Evolutionary conservation across 495 filamentous ascomycete species (phyloP), one percentile per base, ranked within the genome.

Genomic region (Penicillium coprophilum): DNA sequence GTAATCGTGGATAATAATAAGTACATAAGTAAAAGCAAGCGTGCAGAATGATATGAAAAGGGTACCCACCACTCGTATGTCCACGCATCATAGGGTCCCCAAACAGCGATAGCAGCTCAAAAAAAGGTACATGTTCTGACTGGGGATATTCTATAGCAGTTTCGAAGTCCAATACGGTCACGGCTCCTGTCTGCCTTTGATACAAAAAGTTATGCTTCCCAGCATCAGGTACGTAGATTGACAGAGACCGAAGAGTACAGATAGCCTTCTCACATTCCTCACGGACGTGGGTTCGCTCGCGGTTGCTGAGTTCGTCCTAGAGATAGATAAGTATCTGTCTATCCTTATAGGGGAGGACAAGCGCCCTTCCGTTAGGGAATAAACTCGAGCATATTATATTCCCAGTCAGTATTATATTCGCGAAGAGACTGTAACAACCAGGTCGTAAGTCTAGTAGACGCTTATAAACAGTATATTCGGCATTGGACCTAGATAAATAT

Each of bases 251-350:
- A 46, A 46, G 44, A 27, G 28, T 46, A 21, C 23, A 13, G 23
- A 46, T 46, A 8, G 44, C 44, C 44, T 46, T 46, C 13, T 46
- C 44, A 46, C 44, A 46, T 27, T 46, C 44, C n/a, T 46, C 44
- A 27, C 44, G 44, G 23, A 46, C 23, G 44, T 21, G 44, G 23
- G 44, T 46, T 27, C 44, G 44, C 23, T 46, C 44, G 44, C 23
- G 17, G 44, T 27, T 24, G 23, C 17, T 27, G 15, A 46, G 44
- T 8, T 27, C 23, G 23, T 46, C 44, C 44, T 21, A 46, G 44
- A 46, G 2, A 21, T 27, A 6, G 17, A 21, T 21, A 13, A 46
- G 19, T 20, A 46, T 46, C 23, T 46, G 19, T 46, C 44, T 21
- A 46, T 21, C 21, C 23, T 46, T 46, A 13, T 46, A 27, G 17